Conservation (phyloP, 2,329 filamentous ascomycete genomes). For the Fusarium fujikuroi region DNA sequence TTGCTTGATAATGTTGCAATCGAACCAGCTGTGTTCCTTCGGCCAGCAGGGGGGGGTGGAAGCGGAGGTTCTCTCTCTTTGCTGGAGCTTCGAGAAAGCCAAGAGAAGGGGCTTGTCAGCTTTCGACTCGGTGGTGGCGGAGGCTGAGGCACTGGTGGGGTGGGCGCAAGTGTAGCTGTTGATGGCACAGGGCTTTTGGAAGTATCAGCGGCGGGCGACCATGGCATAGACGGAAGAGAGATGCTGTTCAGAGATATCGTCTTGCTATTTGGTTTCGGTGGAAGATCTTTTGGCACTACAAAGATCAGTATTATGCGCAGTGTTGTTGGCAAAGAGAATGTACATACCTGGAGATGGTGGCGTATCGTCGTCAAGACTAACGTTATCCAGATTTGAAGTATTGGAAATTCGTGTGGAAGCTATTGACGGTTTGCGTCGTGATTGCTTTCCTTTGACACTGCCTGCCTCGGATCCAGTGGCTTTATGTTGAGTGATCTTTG, state of each 20-base stretch:
- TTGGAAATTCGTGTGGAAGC: constrained; percentile 59
- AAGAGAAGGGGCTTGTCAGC: constrained; percentile 87
- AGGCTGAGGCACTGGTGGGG: constrained; percentile 47
- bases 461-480: constrained; percentile 24
- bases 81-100: constrained; percentile 77
- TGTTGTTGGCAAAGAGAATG: not conserved
- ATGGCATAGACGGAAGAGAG: constrained; percentile 77
- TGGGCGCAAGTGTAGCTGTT: constrained; percentile 47
- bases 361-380: constrained; percentile 70
- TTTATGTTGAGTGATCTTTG: constrained; percentile 30
- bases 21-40: constrained; percentile 81
- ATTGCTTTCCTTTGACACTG: constrained; percentile 30
- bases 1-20: constrained; percentile 83
- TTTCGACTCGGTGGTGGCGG: constrained; percentile 67
- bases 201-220: constrained; percentile 69
- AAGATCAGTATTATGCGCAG: constrained; percentile 31
- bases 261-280: constrained; percentile 58
- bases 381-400: constrained; percentile 65
- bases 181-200: constrained; percentile 57
- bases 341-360: constrained; percentile 48
- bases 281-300: constrained; percentile 48
- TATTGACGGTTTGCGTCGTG: constrained; percentile 51
- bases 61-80: constrained; percentile 66
- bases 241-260: constrained; percentile 75
- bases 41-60: constrained; percentile 64